A percentile compares a stretch with the other conserved stretches of the same genome.
These are phyloP conservation scores for Pyrrhoderma noxium DNA, from an alignment of 1,284 basidiomycete genomes.

Conservation along the genomic window DNA sequence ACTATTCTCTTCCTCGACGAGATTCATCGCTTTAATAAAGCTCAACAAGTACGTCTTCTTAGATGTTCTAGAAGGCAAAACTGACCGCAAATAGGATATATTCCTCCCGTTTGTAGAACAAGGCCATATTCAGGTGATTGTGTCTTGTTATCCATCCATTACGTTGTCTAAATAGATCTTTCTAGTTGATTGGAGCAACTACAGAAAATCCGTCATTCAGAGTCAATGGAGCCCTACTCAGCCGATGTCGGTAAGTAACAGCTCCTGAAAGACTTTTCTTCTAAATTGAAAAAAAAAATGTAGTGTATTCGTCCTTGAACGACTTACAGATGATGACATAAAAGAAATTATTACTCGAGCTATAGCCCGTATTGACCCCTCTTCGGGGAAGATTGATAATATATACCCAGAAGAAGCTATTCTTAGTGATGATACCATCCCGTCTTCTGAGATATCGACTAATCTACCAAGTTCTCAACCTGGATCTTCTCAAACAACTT, in stretches of 20 bases:
- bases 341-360: conserved; percentile 45
- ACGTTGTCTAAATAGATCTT: too few species aligned
- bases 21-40: conserved; percentile 82
- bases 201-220: conserved; percentile 93
- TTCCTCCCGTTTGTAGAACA: conserved; percentile 79
- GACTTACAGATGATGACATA: conserved; percentile 54
- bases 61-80: conserved; percentile 5
- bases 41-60: conserved; percentile 56
- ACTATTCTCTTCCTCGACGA: conserved; percentile 82
- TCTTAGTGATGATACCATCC: conserved; percentile 10
- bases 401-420: conserved; percentile 18
- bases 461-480: conserved; percentile 18
- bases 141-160: too few species aligned
- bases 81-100: conserved; percentile 49
- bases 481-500: conserved; percentile 20
- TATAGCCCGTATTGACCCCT: conserved; percentile 31
- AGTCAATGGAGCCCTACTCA: conserved; percentile 68
- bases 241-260: conserved; percentile 64
- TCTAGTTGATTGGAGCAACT: conserved; percentile 76
- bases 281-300: not conserved
- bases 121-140: conserved; percentile 66
- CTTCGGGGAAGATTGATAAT: conserved; percentile 20
- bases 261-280: conserved; percentile 4
- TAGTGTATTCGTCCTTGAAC: conserved; percentile 60
- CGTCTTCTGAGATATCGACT: not conserved